Percentiles rank a stretch among this genome's conserved stretches.
These are phyloP conservation scores for Arthrobotrys sphaeroides DNA, from an alignment of 2,329 filamentous ascomycete species.

Conservation along the genomic window DNA sequence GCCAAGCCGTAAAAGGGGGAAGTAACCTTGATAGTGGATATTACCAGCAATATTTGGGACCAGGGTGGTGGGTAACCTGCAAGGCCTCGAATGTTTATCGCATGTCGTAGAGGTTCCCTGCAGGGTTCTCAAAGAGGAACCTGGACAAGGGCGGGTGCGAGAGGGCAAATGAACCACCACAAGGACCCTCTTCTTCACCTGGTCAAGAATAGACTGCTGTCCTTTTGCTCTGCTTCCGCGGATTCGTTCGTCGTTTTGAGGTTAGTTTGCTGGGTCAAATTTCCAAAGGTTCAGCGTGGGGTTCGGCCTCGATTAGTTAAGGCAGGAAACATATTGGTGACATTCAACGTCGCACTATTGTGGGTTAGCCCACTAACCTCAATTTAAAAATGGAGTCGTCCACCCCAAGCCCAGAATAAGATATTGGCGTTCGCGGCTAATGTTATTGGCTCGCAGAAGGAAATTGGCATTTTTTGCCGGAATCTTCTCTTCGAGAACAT, in stretches of 20 bases:
- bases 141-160: conserved; percentile 19
- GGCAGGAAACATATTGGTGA: conserved; percentile 52
- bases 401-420: conserved; percentile 4
- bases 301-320: conserved; percentile 22
- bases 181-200: neutral
- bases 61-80: conserved; percentile 40
- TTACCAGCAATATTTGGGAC: conserved; percentile 49
- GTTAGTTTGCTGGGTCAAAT: conserved; percentile 36
- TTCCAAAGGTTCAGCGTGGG: conserved; percentile 47
- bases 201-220: neutral
- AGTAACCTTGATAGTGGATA: conserved; percentile 54
- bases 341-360: conserved; percentile 49
- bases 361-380: conserved; percentile 23
- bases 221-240: conserved; percentile 13
- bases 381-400: conserved; percentile 38
- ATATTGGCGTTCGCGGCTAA: conserved; percentile 30
- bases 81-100: conserved; percentile 50
- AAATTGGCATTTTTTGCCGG: conserved; percentile 27
- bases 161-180: neutral
- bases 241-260: conserved; percentile 18
- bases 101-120: conserved; percentile 39
- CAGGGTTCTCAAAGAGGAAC: conserved; percentile 46
- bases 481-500: conserved; percentile 30
- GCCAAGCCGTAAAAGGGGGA: conserved; percentile 53
- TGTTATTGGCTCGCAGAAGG: conserved; percentile 26